Base-by-base conservation (phyloP, 192 early-diverging fungal species). In the Coemansia sp. region DNA sequence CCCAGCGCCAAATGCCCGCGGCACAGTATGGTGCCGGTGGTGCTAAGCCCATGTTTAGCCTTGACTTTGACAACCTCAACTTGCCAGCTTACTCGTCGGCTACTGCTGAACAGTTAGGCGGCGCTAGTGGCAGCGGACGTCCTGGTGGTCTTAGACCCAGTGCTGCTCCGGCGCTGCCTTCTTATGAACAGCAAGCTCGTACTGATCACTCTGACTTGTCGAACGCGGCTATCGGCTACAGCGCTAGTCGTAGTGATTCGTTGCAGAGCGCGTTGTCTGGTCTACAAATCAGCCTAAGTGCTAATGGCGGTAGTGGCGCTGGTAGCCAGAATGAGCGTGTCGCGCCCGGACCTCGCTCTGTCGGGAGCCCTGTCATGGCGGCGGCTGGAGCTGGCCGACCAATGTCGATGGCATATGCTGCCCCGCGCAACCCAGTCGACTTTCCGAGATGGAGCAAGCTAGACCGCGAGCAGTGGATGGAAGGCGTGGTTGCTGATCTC, bases 11-110 rank as follows among this genome's bases (percentile, higher is more conserved):
- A 63, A 60, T 41, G 66, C 61, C 24, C 62, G 65, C 10, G 65
- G 24, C 75, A 22, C 63, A 76, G 62, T 63, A 31, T 64, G 62
- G 68, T 40, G 62, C 52, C 22, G 27, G 63, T 36, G 31, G 20
- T n/a, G 43, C 66, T 1, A 68, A 63, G 16, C 77, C 77, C 22
- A 80, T 85, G 76, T 83, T 84, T 29, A 85, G 70, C 46, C 75
- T 87, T 27, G 83, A 86, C 68, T 78, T 86, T 72, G 85, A 86
- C 71, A 81, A 85, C 34, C 79, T 86, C 54, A 86, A 76, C 60
- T 69, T 87, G 36, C 86, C 86, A 10, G 29, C 77, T 10, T 81
- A 81, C 49, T 79, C 77, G 33, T 73, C 79, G 31, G 65, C 76
- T 13, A 78, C 78, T 0, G 59, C 68, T 11, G 75, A 77, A 22